Percentiles rank a stretch among this genome's conserved stretches.
Evolutionary conservation across 805 yeast genomes (phyloP).

Genomic region (Starmerella scarabaei): DNA sequence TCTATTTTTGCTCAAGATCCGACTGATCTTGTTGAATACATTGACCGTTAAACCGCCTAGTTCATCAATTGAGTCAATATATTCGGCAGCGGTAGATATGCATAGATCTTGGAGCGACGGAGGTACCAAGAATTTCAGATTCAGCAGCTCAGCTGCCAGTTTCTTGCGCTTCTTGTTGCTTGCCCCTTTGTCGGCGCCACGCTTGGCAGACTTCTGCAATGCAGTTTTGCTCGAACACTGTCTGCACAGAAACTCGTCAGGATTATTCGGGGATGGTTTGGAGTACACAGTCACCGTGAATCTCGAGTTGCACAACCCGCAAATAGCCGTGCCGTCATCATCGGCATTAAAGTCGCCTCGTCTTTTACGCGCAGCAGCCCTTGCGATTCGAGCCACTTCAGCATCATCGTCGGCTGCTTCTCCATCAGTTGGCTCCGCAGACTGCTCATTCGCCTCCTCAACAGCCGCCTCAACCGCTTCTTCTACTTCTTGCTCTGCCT

Average conservation of each 20-base stretch:
- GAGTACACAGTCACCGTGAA: slow-evolving; percentile 60
- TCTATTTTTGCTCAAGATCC: slow-evolving; percentile 70
- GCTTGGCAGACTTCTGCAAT: slow-evolving; percentile 16
- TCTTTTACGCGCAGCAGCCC: slow-evolving; percentile 22
- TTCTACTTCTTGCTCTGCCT: slow-evolving; percentile 7
- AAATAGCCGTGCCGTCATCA: slow-evolving; percentile 41
- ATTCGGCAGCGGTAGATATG: slow-evolving; percentile 48
- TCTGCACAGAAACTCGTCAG: slow-evolving; percentile 43
- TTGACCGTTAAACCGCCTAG: slow-evolving; percentile 75
- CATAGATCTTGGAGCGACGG: slow-evolving; percentile 67
- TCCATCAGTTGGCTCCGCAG: slow-evolving; percentile 14
- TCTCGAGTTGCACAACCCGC: slow-evolving; percentile 48
- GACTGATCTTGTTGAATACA: slow-evolving; percentile 58
- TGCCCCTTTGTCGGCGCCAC: slow-evolving; percentile 10
- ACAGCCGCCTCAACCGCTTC: slow-evolving; percentile 23
- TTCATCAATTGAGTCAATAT: slow-evolving; percentile 62
- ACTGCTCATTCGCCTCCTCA: slow-evolving; percentile 25
- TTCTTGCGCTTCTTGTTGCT: slow-evolving; percentile 61
- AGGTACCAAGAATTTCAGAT: slow-evolving; percentile 52
- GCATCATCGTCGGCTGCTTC: slow-evolving; percentile 17
- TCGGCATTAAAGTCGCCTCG: slow-evolving; percentile 16
- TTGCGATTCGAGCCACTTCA: slow-evolving; percentile 20
- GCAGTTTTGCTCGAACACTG: slow-evolving; percentile 31
- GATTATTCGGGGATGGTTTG: slow-evolving; percentile 29
- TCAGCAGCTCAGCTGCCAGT: slow-evolving; percentile 72